Conservation (phyloP, 148 eudicot species). For the Spergularia marina region DNA sequence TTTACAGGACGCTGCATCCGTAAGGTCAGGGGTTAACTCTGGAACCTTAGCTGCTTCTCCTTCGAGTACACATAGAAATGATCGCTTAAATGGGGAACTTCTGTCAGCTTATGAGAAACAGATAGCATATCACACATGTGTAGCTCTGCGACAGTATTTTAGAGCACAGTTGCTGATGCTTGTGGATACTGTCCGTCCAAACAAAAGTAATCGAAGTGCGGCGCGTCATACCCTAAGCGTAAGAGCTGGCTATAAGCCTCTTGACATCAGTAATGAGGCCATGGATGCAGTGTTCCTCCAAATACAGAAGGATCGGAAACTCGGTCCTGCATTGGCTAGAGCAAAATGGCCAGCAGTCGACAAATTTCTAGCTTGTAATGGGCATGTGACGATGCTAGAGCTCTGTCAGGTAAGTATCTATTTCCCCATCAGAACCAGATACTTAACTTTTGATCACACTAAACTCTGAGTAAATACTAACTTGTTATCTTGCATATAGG, state of each 20-base stretch:
- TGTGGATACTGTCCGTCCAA: slow-evolving; percentile 84
- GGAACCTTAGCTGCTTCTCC: slow-evolving; percentile 56
- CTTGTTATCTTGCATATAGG: slow-evolving; percentile 41
- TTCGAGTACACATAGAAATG: slow-evolving; percentile 68
- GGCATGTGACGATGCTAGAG: slow-evolving; percentile 94
- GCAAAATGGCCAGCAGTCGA: slow-evolving; percentile 92
- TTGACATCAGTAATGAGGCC: slow-evolving; percentile 91
- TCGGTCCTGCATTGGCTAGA: slow-evolving; percentile 87
- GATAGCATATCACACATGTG: slow-evolving; percentile 92
- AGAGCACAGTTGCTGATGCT: slow-evolving; percentile 84
- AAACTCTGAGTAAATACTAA: not conserved
- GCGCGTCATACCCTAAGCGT: slow-evolving; percentile 59
- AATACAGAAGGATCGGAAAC: slow-evolving; percentile 92
- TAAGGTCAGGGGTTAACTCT: slow-evolving; percentile 76
- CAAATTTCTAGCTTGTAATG: slow-evolving; percentile 70
- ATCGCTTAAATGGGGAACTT: slow-evolving; percentile 74
- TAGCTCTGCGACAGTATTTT: slow-evolving; percentile 88
- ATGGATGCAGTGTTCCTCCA: slow-evolving; percentile 79
- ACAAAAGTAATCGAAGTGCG: slow-evolving; percentile 64
- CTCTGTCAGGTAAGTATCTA: slow-evolving; percentile 70
- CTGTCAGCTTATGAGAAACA: slow-evolving; percentile 91
- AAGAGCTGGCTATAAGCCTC: slow-evolving; percentile 86
- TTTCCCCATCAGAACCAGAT: not conserved
- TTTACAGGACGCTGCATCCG: slow-evolving; percentile 78
- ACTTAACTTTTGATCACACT: slow-evolving; percentile 15